Evolutionary conservation across 805 yeast species (phyloP).

Genomic region (Nakazawaea wickerhamii): DNA sequence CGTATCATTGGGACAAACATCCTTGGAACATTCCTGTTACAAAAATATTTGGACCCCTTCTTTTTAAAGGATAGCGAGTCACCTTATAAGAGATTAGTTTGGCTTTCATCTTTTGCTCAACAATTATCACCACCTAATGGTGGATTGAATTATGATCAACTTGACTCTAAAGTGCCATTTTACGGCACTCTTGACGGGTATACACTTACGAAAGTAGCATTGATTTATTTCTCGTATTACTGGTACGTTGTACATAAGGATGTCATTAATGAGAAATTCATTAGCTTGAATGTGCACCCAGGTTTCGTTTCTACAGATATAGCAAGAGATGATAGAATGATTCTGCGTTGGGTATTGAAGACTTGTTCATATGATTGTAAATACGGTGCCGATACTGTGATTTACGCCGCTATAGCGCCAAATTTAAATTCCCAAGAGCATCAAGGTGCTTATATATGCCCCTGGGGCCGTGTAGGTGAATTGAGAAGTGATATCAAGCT

Average conservation of each 20-base stretch:
- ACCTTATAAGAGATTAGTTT: slow-evolving; percentile 31
- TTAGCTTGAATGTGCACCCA: slow-evolving; percentile 35
- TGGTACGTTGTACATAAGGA: slow-evolving; percentile 30
- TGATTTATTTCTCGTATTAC: slow-evolving; percentile 29
- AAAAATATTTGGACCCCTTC: slow-evolving; percentile 32
- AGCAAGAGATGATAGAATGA: slow-evolving; percentile 19
- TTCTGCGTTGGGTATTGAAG: not conserved
- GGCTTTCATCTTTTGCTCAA: slow-evolving; percentile 39
- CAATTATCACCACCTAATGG: slow-evolving; percentile 19
- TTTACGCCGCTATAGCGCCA: slow-evolving; percentile 38
- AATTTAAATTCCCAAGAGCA: slow-evolving; percentile 26
- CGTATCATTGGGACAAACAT: slow-evolving; percentile 41
- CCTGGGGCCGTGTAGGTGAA: slow-evolving; percentile 36
- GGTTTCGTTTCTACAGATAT: slow-evolving; percentile 34
- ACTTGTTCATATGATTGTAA: slow-evolving; percentile 18
- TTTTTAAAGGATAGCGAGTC: slow-evolving; percentile 24
- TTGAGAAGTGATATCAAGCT: slow-evolving; percentile 31
- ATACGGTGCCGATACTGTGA: slow-evolving; percentile 40
- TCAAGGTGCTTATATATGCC: slow-evolving; percentile 31
- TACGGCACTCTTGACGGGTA: slow-evolving; percentile 19
- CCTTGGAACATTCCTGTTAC: slow-evolving; percentile 41
- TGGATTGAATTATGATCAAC: slow-evolving; percentile 14
- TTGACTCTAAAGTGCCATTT: not conserved
- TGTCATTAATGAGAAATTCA: slow-evolving; percentile 16
- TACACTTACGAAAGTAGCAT: slow-evolving; percentile 40